phyloP scores from a whole-genome alignment of 495 filamentous ascomycete species.

The Tuber brumale region DNA sequence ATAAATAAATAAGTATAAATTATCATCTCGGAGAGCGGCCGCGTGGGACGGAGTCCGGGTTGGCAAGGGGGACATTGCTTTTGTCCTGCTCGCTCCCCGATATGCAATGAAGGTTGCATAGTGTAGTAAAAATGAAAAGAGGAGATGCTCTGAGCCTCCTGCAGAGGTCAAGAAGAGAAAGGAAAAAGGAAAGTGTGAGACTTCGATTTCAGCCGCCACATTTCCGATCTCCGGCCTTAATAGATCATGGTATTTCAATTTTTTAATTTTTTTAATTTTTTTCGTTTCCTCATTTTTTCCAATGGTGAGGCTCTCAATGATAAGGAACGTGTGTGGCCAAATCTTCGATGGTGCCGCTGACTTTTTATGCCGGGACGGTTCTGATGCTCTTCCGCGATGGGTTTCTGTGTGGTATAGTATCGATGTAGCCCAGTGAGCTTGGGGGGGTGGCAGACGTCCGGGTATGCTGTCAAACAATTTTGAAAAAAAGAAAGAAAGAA shows the following conservation, averaged over 20 bases:
- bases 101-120: conserved; percentile 3
- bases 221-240: conserved; percentile 3
- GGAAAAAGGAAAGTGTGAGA: neutral
- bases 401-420: neutral
- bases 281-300: neutral
- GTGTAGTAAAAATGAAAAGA: neutral
- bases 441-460: neutral
- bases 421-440: neutral
- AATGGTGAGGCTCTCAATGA: neutral
- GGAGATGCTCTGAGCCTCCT: neutral
- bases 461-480: neutral
- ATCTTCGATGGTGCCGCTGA: neutral
- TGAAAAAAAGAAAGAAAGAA: neutral
- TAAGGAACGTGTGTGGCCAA: neutral
- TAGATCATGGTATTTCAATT: neutral
- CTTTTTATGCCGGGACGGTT: neutral
- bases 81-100: neutral
- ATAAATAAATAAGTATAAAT: neutral
- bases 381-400: neutral
- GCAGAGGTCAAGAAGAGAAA: neutral
- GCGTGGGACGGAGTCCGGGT: conserved; percentile 1
- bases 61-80: neutral
- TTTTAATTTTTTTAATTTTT: neutral
- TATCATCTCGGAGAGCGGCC: neutral
- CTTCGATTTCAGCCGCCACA: neutral